phyloP scores from a whole-genome alignment of 768 basidiomycete species.

The Rhodocollybia butyracea region DNA sequence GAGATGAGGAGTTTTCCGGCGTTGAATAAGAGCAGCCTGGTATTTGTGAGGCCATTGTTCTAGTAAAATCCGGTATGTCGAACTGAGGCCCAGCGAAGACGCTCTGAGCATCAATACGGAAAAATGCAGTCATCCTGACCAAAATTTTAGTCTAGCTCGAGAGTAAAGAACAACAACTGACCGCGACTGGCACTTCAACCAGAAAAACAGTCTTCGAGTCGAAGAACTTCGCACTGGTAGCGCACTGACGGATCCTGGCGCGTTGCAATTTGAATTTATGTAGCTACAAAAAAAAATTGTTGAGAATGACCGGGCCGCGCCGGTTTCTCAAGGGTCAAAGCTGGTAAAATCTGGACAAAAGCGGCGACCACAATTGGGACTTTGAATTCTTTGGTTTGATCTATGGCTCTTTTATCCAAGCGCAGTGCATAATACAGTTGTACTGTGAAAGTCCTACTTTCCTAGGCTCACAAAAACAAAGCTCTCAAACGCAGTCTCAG shows the following conservation, averaged over 20 bases:
- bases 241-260: neutral
- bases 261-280: no score
- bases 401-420: no score
- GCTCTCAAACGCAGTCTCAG: no score
- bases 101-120: constrained; percentile 77
- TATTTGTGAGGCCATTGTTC: neutral
- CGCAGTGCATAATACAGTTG: no score
- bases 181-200: constrained; percentile 40
- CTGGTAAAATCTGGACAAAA: no score
- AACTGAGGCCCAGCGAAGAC: constrained; percentile 62
- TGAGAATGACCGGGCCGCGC: no score
- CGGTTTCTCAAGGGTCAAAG: no score
- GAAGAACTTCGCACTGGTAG: neutral
- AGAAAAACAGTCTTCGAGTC: neutral
- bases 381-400: no score
- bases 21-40: neutral
- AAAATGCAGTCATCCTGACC: constrained; percentile 70
- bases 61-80: neutral
- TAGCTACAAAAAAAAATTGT: no score
- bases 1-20: neutral
- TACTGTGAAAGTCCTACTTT: no score
- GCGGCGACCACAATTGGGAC: no score
- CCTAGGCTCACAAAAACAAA: no score
- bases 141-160: neutral
- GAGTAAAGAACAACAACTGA: constrained; percentile 21